Conservation (phyloP, 306 rosid species). For the Casuarina equisetifolia region DNA sequence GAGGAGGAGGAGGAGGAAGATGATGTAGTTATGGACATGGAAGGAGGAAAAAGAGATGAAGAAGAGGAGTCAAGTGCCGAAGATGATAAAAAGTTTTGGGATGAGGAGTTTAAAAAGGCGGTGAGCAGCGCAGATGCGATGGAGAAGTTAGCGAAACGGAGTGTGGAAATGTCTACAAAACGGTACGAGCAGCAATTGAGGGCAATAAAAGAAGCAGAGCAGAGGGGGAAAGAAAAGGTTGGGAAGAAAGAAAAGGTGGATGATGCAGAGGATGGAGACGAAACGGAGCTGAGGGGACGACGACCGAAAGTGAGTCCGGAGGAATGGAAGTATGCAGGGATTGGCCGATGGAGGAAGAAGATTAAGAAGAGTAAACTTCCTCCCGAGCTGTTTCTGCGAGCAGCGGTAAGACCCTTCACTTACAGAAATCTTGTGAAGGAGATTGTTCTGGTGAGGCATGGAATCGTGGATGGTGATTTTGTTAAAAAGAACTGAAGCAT, state of each 20-base stretch:
- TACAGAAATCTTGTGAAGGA: constrained; percentile 89
- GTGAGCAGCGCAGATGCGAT: constrained; percentile 60
- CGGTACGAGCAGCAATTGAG: constrained; percentile 36
- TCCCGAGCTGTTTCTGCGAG: constrained; percentile 75
- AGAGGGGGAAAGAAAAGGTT: not conserved
- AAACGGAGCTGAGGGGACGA: constrained; percentile 68
- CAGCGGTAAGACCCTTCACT: constrained; percentile 69
- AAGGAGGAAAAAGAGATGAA: constrained; percentile 35
- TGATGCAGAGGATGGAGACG: constrained; percentile 53
- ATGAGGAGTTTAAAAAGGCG: constrained; percentile 54
- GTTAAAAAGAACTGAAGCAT: constrained; percentile 31
- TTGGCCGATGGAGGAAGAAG: constrained; percentile 81
- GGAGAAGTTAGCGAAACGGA: constrained; percentile 58
- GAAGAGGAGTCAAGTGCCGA: constrained; percentile 33
- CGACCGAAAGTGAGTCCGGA: constrained; percentile 63
- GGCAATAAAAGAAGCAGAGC: constrained; percentile 24
- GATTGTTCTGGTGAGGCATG: constrained; percentile 87
- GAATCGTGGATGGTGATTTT: constrained; percentile 90
- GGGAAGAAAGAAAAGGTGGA: not conserved
- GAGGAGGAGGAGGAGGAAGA: constrained; percentile 28
- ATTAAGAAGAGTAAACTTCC: constrained; percentile 77
- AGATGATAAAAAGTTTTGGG: constrained; percentile 51
- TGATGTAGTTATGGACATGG: constrained; percentile 38
- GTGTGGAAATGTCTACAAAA: constrained; percentile 29
- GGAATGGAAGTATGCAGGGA: constrained; percentile 79